Percentiles rank a stretch among this genome's conserved stretches.
phyloP scores from a whole-genome alignment of 768 basidiomycete species.

The Sarcomyxa edulis region DNA sequence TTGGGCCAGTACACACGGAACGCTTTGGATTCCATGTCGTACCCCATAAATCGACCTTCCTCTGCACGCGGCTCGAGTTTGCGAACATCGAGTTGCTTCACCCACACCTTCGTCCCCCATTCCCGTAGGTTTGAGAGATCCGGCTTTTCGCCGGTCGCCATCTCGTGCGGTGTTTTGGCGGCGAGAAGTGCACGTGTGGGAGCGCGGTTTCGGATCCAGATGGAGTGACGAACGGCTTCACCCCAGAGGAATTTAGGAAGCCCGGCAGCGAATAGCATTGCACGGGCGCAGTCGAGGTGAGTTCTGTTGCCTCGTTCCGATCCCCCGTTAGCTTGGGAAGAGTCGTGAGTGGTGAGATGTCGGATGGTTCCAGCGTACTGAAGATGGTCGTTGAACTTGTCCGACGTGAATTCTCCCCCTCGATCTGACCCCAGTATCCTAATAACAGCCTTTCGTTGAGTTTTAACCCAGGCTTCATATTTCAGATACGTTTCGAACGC shows the following conservation, averaged over 20 bases:
- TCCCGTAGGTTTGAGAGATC: conserved; percentile 19
- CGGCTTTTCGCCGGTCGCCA: conserved; percentile 21
- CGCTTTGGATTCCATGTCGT: conserved; percentile 20
- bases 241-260: conserved; percentile 29
- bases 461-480: conserved; percentile 19
- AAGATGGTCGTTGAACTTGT: conserved; percentile 13
- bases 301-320: conserved; percentile 22
- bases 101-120: conserved; percentile 1
- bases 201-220: conserved; percentile 30
- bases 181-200: conserved; percentile 18
- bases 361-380: conserved; percentile 13
- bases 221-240: conserved; percentile 24
- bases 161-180: conserved; percentile 22
- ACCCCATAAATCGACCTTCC: conserved; percentile 16
- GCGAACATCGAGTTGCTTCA: neutral
- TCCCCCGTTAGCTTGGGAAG: conserved; percentile 19
- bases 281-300: conserved; percentile 11
- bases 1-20: conserved; percentile 23
- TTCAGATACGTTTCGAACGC: conserved; percentile 14
- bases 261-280: conserved; percentile 12
- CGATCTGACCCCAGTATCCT: conserved; percentile 15
- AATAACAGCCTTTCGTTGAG: conserved; percentile 11
- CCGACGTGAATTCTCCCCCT: conserved; percentile 19
- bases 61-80: conserved; percentile 16
- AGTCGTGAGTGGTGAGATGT: conserved; percentile 16